These are phyloP conservation scores for Drechslerella dactyloides DNA, from an alignment of 2,329 filamentous ascomycete genomes.

Conservation along the genomic window DNA sequence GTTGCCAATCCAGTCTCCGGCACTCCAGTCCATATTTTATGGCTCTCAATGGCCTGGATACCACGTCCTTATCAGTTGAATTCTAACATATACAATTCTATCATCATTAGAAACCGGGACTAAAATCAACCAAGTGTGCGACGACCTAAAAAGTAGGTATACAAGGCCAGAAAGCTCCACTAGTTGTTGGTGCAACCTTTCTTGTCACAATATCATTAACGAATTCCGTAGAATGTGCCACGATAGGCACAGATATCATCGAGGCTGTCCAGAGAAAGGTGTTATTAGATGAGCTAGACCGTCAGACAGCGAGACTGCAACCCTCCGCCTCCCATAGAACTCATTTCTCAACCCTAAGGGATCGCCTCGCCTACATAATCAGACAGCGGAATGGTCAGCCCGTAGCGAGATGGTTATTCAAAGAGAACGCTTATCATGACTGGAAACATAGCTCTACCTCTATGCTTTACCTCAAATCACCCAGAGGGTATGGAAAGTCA, in stretches of 20 bases:
- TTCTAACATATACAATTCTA: neutral
- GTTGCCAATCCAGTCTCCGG: too few relatives aligned
- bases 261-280: constrained; percentile 20
- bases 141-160: constrained; percentile 25
- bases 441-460: constrained; percentile 8
- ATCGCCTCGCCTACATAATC: constrained; percentile 14
- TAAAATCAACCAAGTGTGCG: constrained; percentile 13
- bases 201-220: neutral
- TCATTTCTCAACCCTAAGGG: constrained; percentile 18
- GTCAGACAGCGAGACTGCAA: constrained; percentile 2
- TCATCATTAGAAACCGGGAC: constrained; percentile 15
- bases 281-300: constrained; percentile 21
- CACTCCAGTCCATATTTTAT: neutral
- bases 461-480: constrained; percentile 10
- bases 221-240: constrained; percentile 8
- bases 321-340: constrained; percentile 5
- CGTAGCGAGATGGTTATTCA: constrained; percentile 20
- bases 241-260: constrained; percentile 16
- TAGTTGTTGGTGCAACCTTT: neutral
- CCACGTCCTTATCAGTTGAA: too few relatives aligned
- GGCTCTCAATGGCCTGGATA: too few relatives aligned
- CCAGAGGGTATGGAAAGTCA: constrained; percentile 33
- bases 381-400: constrained; percentile 7
- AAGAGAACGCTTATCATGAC: constrained; percentile 10
- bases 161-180: neutral